Evolutionary conservation across 2,329 filamentous ascomycete species (phyloP).

Genomic region (Xylariales sp.): DNA sequence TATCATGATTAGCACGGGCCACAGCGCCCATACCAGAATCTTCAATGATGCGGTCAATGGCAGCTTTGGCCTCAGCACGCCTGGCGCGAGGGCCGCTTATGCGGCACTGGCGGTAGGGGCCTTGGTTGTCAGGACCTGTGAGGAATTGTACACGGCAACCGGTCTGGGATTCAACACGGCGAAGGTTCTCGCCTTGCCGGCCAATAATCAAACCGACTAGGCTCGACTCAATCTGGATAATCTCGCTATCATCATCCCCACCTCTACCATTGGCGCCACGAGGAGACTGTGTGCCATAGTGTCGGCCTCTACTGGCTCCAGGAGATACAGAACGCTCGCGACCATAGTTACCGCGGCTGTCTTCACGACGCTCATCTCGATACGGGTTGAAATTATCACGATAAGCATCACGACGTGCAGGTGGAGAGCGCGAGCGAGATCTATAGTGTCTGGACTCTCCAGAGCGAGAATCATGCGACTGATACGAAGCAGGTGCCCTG

Average conservation of each 20-base stretch:
- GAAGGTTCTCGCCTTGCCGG: constrained; percentile 81
- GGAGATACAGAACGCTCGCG: constrained; percentile 73
- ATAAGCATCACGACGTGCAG: constrained; percentile 61
- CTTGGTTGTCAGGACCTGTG: constrained; percentile 66
- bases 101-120: constrained; percentile 76
- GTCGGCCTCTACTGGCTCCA: constrained; percentile 45
- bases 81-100: constrained; percentile 71
- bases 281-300: constrained; percentile 54
- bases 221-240: constrained; percentile 80
- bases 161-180: constrained; percentile 78
- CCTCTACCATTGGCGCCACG: constrained; percentile 44
- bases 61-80: constrained; percentile 72
- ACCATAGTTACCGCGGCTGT: constrained; percentile 51
- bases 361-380: constrained; percentile 76
- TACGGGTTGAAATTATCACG: constrained; percentile 79
- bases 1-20: constrained; percentile 43
- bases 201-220: constrained; percentile 89
- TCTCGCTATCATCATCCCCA: constrained; percentile 70
- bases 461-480: constrained; percentile 37
- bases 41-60: constrained; percentile 84
- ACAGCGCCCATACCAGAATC: constrained; percentile 64
- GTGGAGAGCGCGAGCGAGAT: constrained; percentile 71
- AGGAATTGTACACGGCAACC: constrained; percentile 85
- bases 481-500: constrained; percentile 39
- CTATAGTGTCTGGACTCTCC: constrained; percentile 52